These are phyloP conservation scores for Kwoniella mangroviensis DNA, from an alignment of 768 basidiomycete species.

Conservation along the genomic window DNA sequence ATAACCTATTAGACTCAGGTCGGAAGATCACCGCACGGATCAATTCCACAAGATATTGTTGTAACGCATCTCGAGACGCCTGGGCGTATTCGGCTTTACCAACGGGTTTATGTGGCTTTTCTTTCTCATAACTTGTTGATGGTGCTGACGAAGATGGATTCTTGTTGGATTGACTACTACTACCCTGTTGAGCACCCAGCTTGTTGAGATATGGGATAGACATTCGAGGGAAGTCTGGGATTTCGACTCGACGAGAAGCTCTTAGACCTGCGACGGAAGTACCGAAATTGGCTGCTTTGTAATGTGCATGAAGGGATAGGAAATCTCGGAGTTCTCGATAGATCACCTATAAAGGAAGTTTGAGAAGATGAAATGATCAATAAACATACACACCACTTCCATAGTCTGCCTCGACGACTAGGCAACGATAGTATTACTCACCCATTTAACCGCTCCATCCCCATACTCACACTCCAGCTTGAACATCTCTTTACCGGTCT, in stretches of 20 bases:
- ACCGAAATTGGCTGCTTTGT: conserved; percentile 72
- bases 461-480: conserved; percentile 81
- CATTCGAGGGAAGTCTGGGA: conserved; percentile 90
- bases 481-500: conserved; percentile 57
- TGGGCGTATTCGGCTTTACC: conserved; percentile 59
- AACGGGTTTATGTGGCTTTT: conserved; percentile 33
- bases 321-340: conserved; percentile 87
- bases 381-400: no score
- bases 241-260: conserved; percentile 68
- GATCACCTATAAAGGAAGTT: conserved; percentile 47
- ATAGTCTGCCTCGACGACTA: no score
- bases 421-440: conserved; percentile 56
- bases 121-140: conserved; percentile 51
- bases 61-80: conserved; percentile 77
- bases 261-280: conserved; percentile 64
- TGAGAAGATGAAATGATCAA: neutral
- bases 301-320: conserved; percentile 84
- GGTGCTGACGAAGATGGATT: no score
- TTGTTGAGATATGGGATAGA: conserved; percentile 83
- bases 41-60: conserved; percentile 83
- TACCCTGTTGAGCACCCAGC: conserved; percentile 70
- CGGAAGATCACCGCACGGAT: conserved; percentile 96
- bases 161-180: neutral
- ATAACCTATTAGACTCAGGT: conserved; percentile 84
- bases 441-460: conserved; percentile 89